phyloP scores from a whole-genome alignment of 2,329 filamentous ascomycete species.

The Exophiala calicioides region DNA sequence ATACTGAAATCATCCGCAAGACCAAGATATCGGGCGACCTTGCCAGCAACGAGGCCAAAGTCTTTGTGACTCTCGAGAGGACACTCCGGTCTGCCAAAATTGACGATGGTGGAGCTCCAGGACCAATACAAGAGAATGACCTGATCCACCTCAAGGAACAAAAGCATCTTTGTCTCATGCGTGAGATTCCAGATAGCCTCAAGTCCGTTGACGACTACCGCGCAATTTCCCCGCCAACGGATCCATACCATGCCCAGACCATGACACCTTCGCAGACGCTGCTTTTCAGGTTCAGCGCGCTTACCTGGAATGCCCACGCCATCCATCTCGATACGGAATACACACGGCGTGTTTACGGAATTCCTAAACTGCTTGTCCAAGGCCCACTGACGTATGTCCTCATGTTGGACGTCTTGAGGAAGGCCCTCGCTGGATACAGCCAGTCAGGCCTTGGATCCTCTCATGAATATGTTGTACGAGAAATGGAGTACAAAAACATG shows the following conservation, averaged over 20 bases:
- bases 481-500: constrained; percentile 77
- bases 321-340: constrained; percentile 83
- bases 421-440: constrained; percentile 12
- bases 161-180: constrained; percentile 66
- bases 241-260: constrained; percentile 58
- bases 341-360: constrained; percentile 69
- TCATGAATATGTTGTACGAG: constrained; percentile 44
- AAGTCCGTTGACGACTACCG: constrained; percentile 12
- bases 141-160: constrained; percentile 56
- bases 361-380: constrained; percentile 76
- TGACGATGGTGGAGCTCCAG: too few species aligned
- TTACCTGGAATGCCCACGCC: constrained; percentile 87
- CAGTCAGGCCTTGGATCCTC: too few species aligned
- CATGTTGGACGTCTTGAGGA: constrained; percentile 65
- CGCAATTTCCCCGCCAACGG: constrained; percentile 36
- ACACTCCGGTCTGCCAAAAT: constrained; percentile 41
- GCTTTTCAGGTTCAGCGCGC: constrained; percentile 85
- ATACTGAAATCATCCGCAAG: constrained; percentile 50
- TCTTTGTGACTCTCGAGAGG: constrained; percentile 51
- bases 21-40: constrained; percentile 52
- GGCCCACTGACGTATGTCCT: constrained; percentile 79
- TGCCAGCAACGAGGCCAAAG: constrained; percentile 51
- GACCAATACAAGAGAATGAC: constrained; percentile 30
- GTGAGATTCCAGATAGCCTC: constrained; percentile 38
- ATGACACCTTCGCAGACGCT: constrained; percentile 69